These are phyloP conservation scores for Paramecium sonneborni DNA, from an alignment of 73 alveolate genomes.

Conservation along the genomic window DNA sequence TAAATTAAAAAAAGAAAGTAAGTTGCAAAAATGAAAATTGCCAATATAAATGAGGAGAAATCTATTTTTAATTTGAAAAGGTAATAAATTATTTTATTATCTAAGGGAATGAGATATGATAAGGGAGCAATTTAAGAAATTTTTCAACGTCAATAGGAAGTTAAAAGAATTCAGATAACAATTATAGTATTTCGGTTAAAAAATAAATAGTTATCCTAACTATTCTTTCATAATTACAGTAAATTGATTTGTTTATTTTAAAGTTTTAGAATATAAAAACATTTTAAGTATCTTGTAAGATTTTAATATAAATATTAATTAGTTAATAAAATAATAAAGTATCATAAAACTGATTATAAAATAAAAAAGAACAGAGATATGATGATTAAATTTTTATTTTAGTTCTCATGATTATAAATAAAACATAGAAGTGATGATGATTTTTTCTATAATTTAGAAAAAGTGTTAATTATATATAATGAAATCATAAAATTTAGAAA, in stretches of 20 bases:
- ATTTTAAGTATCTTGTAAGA: too few species aligned
- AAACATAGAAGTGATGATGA: conserved; percentile 17
- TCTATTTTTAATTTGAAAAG: background rate
- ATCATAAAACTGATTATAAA: background rate
- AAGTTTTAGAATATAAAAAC: background rate
- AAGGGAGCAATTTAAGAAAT: background rate
- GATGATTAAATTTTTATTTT: too few species aligned
- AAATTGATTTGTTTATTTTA: background rate
- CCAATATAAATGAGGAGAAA: background rate
- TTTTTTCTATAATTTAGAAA: background rate
- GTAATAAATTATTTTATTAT: background rate
- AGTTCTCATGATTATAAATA: too few species aligned
- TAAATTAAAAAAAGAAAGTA: background rate
- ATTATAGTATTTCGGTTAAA: background rate
- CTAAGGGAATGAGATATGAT: background rate
- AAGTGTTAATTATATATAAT: background rate
- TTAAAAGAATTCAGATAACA: background rate
- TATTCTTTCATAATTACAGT: background rate
- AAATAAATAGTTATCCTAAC: background rate
- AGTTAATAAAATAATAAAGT: too few species aligned
- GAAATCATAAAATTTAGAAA: background rate
- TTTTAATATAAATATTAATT: too few species aligned
- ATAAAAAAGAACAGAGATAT: too few species aligned
- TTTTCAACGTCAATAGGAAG: background rate
- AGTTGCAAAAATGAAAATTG: background rate